Base-by-base conservation (phyloP, 305 asterid genomes). In the Fraxinus albicans region DNA sequence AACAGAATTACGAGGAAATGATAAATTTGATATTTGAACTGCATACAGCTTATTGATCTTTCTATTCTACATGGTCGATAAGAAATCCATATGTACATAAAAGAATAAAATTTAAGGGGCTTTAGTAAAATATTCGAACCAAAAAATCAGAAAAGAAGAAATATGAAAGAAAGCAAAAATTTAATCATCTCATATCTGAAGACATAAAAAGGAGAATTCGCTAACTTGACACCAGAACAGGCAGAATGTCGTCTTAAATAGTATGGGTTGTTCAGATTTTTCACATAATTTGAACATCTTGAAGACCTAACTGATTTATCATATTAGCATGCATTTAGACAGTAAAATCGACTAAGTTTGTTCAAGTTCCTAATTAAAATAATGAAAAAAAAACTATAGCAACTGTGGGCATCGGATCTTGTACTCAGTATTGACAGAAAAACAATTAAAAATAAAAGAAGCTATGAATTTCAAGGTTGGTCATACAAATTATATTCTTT, bases 1-100 rank as follows among this genome's bases (percentile, higher is more conserved):
- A 80, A 55, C 33, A 84, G 81, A 42, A 79, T 38, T 75, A 47
- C 21, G 23, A 69, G 40, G 23, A 40, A 81, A 21, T 50, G 58
- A 27, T 63, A 82, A 25, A 76, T 67, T 73, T 12, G 35, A 34
- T 29, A 63, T 36, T 12, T 47, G 78, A 35, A 69, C 33, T 53
- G 84, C 21, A 19, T 12, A 34, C 33, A 53, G 84, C 21, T 13
- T 13, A 34, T 4, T 15, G 40, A 82, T 63, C 72, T 7, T 63
- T 23, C 15, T 21, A 19, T 60, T 63, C 72, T 63, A 63, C 29
- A 8, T 7, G 72, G 29, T 21, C 9, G 15, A 31, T 69, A 69
- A 69, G 9, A 29, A 12, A 69, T 69, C 75, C 75, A 69, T 29
- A 31, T 69, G 34, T 13, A 69, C 34, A 3, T 13, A 69, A 13